A percentile compares a stretch with the other conserved stretches of the same genome.
These are phyloP conservation scores for Taphrina flavorubra DNA, from an alignment of 1,139 yeast genomes.

Conservation along the genomic window DNA sequence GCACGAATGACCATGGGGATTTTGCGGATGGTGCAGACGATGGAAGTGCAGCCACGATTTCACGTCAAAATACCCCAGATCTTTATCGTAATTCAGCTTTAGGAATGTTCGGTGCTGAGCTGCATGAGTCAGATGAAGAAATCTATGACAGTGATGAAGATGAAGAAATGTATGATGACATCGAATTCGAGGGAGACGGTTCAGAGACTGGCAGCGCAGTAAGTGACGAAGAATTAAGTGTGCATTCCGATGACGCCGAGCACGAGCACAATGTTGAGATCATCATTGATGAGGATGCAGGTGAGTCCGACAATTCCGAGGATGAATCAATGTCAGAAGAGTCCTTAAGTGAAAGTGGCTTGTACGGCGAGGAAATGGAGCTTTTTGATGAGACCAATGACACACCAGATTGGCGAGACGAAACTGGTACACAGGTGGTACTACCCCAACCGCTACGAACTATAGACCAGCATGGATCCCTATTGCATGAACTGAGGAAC, in stretches of 20 bases:
- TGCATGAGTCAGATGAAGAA: slow-evolving; percentile 55
- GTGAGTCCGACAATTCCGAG: slow-evolving; percentile 45
- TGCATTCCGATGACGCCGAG: slow-evolving; percentile 50
- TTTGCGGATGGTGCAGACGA: slow-evolving; percentile 52
- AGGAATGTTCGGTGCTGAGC: slow-evolving; percentile 80
- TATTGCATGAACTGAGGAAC: neutral
- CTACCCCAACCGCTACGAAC: neutral
- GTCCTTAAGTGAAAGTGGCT: slow-evolving; percentile 14
- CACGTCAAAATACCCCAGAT: slow-evolving; percentile 78
- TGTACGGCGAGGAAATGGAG: slow-evolving; percentile 33
- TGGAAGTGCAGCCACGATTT: slow-evolving; percentile 58
- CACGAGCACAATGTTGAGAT: slow-evolving; percentile 45
- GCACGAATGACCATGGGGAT: slow-evolving; percentile 44
- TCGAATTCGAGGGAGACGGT: slow-evolving; percentile 47
- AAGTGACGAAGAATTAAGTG: slow-evolving; percentile 51
- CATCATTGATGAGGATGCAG: slow-evolving; percentile 49
- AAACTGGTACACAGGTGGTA: slow-evolving; percentile 9
- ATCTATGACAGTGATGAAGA: slow-evolving; percentile 49
- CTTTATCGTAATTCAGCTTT: slow-evolving; percentile 83
- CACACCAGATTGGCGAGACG: slow-evolving; percentile 35
- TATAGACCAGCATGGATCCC: slow-evolving; percentile 1
- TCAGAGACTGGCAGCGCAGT: slow-evolving; percentile 45
- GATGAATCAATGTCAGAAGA: slow-evolving; percentile 44
- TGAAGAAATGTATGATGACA: slow-evolving; percentile 47
- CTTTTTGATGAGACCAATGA: slow-evolving; percentile 25